phyloP scores from a whole-genome alignment of 225 moss, liverwort and hornwort genomes.

The Thuidium tamariscinum region DNA sequence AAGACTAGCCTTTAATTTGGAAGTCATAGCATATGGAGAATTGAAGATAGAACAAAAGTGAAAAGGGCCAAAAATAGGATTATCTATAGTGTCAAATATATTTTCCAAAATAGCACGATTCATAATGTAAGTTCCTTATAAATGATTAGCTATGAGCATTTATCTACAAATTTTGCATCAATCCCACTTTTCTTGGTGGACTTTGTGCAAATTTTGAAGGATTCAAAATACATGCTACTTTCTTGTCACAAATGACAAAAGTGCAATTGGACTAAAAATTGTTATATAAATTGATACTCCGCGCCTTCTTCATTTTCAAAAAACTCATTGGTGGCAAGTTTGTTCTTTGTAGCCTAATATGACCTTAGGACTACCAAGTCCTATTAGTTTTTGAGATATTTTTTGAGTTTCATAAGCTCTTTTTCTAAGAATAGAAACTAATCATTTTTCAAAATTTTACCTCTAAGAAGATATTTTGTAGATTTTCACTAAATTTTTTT shows the following conservation, averaged over 20 bases:
- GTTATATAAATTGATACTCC: not conserved
- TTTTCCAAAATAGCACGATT: not conserved
- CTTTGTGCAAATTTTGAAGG: not conserved
- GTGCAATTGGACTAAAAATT: not conserved
- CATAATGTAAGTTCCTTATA: not conserved
- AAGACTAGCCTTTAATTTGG: not conserved
- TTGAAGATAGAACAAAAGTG: not conserved
- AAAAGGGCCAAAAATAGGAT: not conserved
- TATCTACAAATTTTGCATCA: not conserved
- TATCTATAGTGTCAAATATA: not conserved
- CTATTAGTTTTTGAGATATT: not conserved
- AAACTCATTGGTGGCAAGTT: accelerated
- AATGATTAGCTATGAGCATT: not conserved
- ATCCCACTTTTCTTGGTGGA: not conserved
- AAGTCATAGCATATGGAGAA: not conserved
- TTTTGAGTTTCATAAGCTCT: not conserved
- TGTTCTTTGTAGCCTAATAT: not conserved
- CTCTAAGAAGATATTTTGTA: no score
- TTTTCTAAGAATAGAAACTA: accelerated
- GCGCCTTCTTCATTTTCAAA: not conserved
- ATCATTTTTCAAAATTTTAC: not conserved
- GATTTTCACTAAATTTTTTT: not conserved
- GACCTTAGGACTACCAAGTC: accelerated
- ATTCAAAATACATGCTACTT: not conserved
- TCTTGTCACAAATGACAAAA: not conserved